phyloP scores from a whole-genome alignment of 2,329 filamentous ascomycete species.

The Periconia digitata region DNA sequence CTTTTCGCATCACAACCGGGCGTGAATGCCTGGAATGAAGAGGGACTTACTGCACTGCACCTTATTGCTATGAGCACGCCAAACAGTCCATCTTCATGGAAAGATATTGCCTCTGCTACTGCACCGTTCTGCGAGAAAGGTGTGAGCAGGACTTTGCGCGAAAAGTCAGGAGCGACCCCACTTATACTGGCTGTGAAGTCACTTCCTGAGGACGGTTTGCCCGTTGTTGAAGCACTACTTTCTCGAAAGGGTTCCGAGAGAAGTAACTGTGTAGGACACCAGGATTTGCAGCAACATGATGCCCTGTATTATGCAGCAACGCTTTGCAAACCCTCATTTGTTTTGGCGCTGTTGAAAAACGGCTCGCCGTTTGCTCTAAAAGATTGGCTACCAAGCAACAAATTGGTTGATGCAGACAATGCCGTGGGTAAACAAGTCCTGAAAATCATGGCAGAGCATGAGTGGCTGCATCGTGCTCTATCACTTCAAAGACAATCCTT shows the following conservation, averaged over 20 bases:
- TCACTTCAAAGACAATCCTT: conserved; percentile 20
- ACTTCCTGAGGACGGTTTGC: conserved; percentile 31
- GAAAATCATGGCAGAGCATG: conserved; percentile 27
- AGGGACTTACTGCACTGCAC: conserved; percentile 35
- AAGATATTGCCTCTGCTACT: conserved; percentile 25
- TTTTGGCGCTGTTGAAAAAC: conserved; percentile 25
- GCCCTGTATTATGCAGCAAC: conserved; percentile 33
- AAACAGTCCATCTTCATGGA: conserved; percentile 23
- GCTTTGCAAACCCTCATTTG: conserved; percentile 27
- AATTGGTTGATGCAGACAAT: conserved; percentile 9
- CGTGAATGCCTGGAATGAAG: conserved; percentile 34
- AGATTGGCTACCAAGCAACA: conserved; percentile 23
- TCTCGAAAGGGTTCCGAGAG: conserved; percentile 17
- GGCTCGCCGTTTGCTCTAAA: conserved; percentile 29
- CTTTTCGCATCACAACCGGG: conserved; percentile 30
- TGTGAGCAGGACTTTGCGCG: conserved; percentile 35
- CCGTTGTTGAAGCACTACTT: conserved; percentile 29
- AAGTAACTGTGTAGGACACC: conserved; percentile 34
- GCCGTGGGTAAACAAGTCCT: conserved; percentile 18
- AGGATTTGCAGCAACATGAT: conserved; percentile 29
- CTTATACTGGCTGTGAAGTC: conserved; percentile 35
- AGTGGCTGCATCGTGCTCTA: conserved; percentile 25
- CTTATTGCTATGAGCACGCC: conserved; percentile 29
- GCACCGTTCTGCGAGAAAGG: conserved; percentile 33
- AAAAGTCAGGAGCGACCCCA: conserved; percentile 35